Base-by-base conservation (phyloP, 2,329 filamentous ascomycete genomes). In the Phialophora chinensis region DNA sequence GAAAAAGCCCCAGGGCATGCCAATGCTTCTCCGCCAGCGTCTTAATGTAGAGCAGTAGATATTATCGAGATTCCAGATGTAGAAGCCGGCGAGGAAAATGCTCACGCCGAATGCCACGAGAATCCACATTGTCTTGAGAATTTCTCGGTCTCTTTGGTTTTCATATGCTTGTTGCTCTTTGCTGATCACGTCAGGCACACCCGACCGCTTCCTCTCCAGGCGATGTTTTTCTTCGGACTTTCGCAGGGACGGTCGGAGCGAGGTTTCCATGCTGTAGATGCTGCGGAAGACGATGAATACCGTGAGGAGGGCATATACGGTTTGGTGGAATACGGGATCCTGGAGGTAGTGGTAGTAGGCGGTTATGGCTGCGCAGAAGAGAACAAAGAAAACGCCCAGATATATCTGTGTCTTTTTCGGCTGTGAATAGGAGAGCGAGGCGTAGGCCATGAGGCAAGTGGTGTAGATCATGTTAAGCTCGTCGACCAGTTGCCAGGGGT, bases 261-360 rank as follows among this genome's bases (percentile, higher is more conserved):
- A 86, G 59, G 84, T 77, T 72, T 91, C 89, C 90, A 94, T 94
- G 29, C 91, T 87, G 75, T 88, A 92, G 82, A 93, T 89, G 72
- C 88, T 90, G 38, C 90, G 87, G 61, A 90, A 81, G 27, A 95
- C 83, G 25, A 94, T 87, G 50, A 88, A 82, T 4, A 84, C 84
- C 0, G 91, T 95, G 52, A 96, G 80, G 3, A 90, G 75, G 1
- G 88, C 91, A 72, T 93, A 96, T 4, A 89, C 90, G 67, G 87
- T 88, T 76, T 96, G 91, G 78, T 96, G 92, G 77, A 96, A 96
- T 1, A 87, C 82, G 0, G 92, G 91, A 70, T 96, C 89, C 75
- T 93, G 91, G 17, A 93, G 87, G 69, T 91, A 87, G 75, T 93
- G 90, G 78, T 96, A 96, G 77, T 90, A 87, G 49, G 90, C 82